Base-by-base conservation (phyloP, 1,139 yeast genomes). In the Kurtzmaniella quercitrusa region DNA sequence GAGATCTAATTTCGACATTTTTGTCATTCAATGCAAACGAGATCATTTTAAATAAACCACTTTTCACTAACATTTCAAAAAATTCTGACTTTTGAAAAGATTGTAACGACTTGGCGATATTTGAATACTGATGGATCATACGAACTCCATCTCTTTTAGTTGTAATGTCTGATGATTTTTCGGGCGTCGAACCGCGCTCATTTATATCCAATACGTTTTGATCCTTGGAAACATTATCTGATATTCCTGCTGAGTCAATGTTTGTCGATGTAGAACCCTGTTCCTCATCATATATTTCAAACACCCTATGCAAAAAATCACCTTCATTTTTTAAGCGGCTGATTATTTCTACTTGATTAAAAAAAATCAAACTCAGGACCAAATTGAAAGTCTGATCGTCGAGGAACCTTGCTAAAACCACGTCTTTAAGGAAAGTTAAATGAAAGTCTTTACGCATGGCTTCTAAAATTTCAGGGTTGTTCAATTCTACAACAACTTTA, bases 351-450 rank as follows among this genome's bases (percentile, higher is more conserved):
- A 81, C 76, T 53, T 88, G 94, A 54, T 85, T 83, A 50, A 74
- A 63, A 54, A 79, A 84, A 11, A 88, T 84, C 64, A 85, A 65
- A 0, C 87, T 72, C 16, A 82, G 68, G 26, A 93, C 68, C 47
- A 85, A 65, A 50, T 76, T 78, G 53, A 82, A 78, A 3, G 93
- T 76, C 40, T 83, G 78, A 55, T 93, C 98, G 59, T 93, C 98
- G 40, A 91, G 61, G 39, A 84, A 68, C 43, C 96, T 69, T 2
- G 93, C 93, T 32, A 91, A 64, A 1, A 86, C 94, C 22, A 88
- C 95, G 60, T 93, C 97, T 57, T 86, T 86, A 43, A 93, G 65
- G 57, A 86, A 88, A 54, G 84, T 91, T 44, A 89, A 68, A 47
- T 86, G 74, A 56, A 84, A 88, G 38, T 94, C 89, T 53, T 80